Conservation (phyloP, 495 filamentous ascomycete genomes). For the Astrocystis sublimbata region DNA sequence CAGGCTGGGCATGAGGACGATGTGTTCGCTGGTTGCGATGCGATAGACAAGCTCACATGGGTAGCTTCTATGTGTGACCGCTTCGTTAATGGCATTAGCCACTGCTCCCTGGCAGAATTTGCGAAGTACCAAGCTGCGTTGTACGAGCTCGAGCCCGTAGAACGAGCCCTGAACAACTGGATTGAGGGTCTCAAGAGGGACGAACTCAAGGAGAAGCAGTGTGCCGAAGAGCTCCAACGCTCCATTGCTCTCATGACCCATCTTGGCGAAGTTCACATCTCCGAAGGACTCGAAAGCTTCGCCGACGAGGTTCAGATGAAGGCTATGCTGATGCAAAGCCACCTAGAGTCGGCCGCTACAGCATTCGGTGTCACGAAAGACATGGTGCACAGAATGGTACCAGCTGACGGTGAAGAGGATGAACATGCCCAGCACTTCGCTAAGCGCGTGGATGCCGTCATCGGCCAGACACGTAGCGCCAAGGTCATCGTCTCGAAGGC, state of each 20-base stretch:
- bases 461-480: conserved; percentile 73
- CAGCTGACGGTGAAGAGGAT: conserved; percentile 53
- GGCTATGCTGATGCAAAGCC: conserved; percentile 71
- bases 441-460: conserved; percentile 69
- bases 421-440: conserved; percentile 67
- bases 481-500: conserved; percentile 86
- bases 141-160: conserved; percentile 90
- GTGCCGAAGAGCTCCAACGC: conserved; percentile 74
- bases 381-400: conserved; percentile 65
- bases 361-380: conserved; percentile 62
- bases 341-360: conserved; percentile 75
- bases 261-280: conserved; percentile 77
- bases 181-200: conserved; percentile 80
- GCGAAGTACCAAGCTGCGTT: conserved; percentile 69
- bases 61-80: conserved; percentile 78
- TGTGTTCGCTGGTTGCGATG: conserved; percentile 72
- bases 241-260: conserved; percentile 85
- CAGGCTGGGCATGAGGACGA: conserved; percentile 66
- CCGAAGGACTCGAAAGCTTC: conserved; percentile 69
- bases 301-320: conserved; percentile 78
- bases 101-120: conserved; percentile 77
- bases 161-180: conserved; percentile 85
- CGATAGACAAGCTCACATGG: conserved; percentile 84
- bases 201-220: conserved; percentile 82
- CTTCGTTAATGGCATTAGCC: conserved; percentile 74